These are phyloP conservation scores for Dalbergia oliveri DNA, from an alignment of 306 rosid species.

Conservation along the genomic window DNA sequence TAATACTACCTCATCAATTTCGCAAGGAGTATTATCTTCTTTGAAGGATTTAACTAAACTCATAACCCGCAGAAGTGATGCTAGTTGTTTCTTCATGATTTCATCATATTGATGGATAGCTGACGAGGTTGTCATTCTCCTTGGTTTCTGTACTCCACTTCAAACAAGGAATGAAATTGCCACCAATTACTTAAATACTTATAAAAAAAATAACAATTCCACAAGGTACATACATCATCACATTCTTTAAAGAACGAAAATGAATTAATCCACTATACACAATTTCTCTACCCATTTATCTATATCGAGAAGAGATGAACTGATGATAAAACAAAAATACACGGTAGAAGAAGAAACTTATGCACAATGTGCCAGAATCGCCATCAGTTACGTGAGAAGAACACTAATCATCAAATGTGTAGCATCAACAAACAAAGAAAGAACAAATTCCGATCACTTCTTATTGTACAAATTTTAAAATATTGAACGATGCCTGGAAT, in stretches of 20 bases:
- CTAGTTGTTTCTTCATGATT: constrained; percentile 52
- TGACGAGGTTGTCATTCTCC: constrained; percentile 38
- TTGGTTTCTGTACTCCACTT: background rate
- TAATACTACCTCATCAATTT: constrained; percentile 71
- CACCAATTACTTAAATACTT: background rate
- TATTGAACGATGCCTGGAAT: background rate
- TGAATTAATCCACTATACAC: too few relatives aligned
- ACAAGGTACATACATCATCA: background rate
- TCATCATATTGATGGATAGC: constrained; percentile 50
- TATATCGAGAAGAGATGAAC: too few relatives aligned
- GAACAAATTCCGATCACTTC: background rate
- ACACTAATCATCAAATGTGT: background rate
- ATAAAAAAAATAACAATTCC: background rate
- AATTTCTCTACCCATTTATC: too few relatives aligned
- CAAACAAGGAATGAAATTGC: constrained; percentile 34
- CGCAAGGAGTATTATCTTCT: constrained; percentile 62
- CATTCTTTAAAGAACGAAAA: background rate
- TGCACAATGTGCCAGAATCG: background rate
- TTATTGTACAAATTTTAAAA: background rate
- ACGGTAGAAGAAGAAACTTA: background rate
- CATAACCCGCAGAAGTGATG: constrained; percentile 49
- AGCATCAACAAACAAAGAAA: background rate
- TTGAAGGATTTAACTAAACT: constrained; percentile 36
- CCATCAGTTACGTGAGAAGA: background rate
- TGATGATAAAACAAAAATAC: background rate